These are phyloP conservation scores for Fusarium napiforme DNA, from an alignment of 2,329 filamentous ascomycete genomes.

Conservation along the genomic window DNA sequence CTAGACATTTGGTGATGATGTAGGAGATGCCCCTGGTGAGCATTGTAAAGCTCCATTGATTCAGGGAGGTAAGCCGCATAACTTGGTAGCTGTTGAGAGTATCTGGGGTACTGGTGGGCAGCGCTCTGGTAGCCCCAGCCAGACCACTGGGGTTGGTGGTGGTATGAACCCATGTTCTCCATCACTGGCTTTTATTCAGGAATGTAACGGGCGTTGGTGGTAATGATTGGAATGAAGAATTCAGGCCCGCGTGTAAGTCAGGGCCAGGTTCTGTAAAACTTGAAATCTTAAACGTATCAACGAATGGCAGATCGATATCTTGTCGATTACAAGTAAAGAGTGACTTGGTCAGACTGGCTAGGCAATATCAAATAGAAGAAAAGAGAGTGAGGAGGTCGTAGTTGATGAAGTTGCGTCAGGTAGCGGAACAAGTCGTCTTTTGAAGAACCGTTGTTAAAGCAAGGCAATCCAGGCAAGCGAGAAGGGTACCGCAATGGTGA, in stretches of 20 bases:
- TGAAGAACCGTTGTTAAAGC: constrained; percentile 38
- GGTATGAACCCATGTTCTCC: constrained; percentile 50
- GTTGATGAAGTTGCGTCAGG: constrained; percentile 17
- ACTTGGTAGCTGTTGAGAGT: constrained; percentile 48
- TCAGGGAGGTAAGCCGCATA: constrained; percentile 53
- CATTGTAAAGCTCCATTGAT: constrained; percentile 53
- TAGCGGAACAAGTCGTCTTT: constrained; percentile 44
- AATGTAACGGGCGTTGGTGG: constrained; percentile 27
- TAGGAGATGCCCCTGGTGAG: constrained; percentile 51
- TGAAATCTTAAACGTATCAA: constrained; percentile 14
- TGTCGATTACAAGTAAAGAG: constrained; percentile 33
- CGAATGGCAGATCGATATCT: constrained; percentile 24
- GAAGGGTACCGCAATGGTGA: constrained; percentile 48
- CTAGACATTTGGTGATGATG: constrained; percentile 54
- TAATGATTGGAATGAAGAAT: constrained; percentile 35
- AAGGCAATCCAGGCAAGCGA: constrained; percentile 45
- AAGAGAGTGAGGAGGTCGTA: constrained; percentile 38
- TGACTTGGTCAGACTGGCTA: constrained; percentile 33
- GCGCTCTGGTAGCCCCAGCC: constrained; percentile 49
- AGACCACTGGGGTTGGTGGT: constrained; percentile 51
- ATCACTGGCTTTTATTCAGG: constrained; percentile 27
- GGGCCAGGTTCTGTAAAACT: constrained; percentile 4
- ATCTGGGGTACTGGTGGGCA: constrained; percentile 47
- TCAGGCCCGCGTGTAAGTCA: constrained; percentile 17
- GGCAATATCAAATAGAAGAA: constrained; percentile 30